These are phyloP conservation scores for Chlorella sp. DNA, from an alignment of 139 green algal species.

Conservation along the genomic window DNA sequence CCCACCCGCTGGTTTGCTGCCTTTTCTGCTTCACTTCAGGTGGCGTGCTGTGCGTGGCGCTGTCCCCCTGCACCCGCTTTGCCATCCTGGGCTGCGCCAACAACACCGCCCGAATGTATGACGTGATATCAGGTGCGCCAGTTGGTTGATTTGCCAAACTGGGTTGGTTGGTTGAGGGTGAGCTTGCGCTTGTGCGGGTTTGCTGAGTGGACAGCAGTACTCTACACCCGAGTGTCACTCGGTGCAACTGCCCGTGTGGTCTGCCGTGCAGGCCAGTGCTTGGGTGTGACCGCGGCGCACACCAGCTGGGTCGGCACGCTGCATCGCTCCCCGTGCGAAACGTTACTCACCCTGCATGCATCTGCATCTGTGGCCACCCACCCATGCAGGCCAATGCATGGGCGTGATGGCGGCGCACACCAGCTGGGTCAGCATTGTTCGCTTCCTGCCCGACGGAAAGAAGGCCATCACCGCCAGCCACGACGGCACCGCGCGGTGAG, in stretches of 20 bases:
- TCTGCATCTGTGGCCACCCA: too few relatives aligned
- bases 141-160: background rate
- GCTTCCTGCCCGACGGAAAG: conserved; percentile 40
- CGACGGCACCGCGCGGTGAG: conserved; percentile 56
- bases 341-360: too few relatives aligned
- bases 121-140: conserved; percentile 44
- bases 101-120: conserved; percentile 67
- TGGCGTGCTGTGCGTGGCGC: conserved; percentile 46
- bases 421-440: conserved; percentile 65
- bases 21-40: background rate
- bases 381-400: conserved; percentile 42
- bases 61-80: conserved; percentile 57
- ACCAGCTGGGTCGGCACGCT: conserved; percentile 70
- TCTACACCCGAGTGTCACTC: too few relatives aligned
- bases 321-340: too few relatives aligned
- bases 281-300: conserved; percentile 72
- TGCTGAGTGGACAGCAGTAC: too few relatives aligned
- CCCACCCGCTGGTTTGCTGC: too few relatives aligned
- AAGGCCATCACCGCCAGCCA: conserved; percentile 47
- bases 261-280: conserved; percentile 38
- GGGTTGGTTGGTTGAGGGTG: too few relatives aligned
- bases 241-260: too few relatives aligned
- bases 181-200: background rate
- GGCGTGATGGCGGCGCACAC: conserved; percentile 72
- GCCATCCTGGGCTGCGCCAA: conserved; percentile 60